Conservation (phyloP, 2,329 filamentous ascomycete species). For the Akanthomyces muscarius region DNA sequence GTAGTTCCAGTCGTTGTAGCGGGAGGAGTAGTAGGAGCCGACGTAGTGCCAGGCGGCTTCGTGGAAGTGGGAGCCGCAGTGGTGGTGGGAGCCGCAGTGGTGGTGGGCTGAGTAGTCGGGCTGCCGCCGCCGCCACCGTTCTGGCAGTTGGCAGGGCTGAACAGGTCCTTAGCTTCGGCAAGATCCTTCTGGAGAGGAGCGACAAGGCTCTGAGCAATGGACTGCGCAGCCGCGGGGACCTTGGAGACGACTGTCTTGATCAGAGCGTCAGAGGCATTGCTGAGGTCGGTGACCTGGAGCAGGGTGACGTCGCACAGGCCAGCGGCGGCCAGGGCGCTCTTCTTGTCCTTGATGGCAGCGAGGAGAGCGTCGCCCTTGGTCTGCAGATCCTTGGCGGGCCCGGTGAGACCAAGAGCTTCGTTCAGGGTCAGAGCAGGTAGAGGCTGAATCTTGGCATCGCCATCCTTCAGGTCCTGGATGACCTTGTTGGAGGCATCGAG, state of each 20-base stretch:
- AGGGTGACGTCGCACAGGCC: slow-evolving; percentile 27
- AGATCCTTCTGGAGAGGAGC: slow-evolving; percentile 25
- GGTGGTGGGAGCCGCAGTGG: not conserved
- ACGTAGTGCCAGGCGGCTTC: not conserved
- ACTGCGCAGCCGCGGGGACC: slow-evolving; percentile 28
- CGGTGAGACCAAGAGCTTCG: slow-evolving; percentile 21
- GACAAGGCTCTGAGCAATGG: slow-evolving; percentile 27
- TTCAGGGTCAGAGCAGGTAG: slow-evolving; percentile 18
- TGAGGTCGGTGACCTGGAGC: slow-evolving; percentile 25
- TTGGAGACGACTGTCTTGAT: slow-evolving; percentile 29
- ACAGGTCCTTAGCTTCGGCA: slow-evolving; percentile 23
- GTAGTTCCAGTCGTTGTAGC: not conserved
- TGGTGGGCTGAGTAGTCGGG: not conserved
- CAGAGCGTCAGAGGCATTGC: slow-evolving; percentile 25
- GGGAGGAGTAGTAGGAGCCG: slow-evolving; percentile 11
- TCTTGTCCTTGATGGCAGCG: slow-evolving; percentile 26
- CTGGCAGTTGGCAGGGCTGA: slow-evolving; percentile 30
- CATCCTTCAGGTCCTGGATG: slow-evolving; percentile 20
- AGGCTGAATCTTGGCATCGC: slow-evolving; percentile 19
- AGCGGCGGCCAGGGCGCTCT: slow-evolving; percentile 27
- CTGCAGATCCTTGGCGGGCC: slow-evolving; percentile 24
- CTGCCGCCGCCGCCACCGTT: slow-evolving; percentile 18
- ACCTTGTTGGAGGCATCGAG: slow-evolving; percentile 23
- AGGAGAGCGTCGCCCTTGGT: slow-evolving; percentile 25
- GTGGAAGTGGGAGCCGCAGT: slow-evolving; percentile 12